A percentile compares a stretch with the other conserved stretches of the same genome.
phyloP scores from a whole-genome alignment of 2,329 filamentous ascomycete genomes.

The Botrytis galanthina region DNA sequence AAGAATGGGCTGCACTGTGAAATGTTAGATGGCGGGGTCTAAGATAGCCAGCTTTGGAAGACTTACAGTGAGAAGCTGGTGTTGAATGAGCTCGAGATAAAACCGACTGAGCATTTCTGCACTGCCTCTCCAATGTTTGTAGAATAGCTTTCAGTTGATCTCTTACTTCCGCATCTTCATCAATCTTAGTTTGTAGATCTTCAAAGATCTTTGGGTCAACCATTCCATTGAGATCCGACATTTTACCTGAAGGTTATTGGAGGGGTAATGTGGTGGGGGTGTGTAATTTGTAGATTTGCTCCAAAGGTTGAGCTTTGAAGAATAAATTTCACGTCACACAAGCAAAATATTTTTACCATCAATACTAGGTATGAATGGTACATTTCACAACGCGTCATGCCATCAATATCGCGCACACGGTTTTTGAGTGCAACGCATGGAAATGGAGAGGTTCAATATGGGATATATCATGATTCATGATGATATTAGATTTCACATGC shows the following conservation, averaged over 20 bases:
- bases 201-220: conserved; percentile 77
- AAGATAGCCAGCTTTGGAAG: not conserved
- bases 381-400: not conserved
- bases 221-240: conserved; percentile 32
- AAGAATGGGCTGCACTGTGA: conserved; percentile 65
- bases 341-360: not conserved
- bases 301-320: not conserved
- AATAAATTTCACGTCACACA: not conserved
- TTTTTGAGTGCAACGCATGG: not conserved
- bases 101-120: conserved; percentile 75
- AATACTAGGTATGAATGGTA: not conserved
- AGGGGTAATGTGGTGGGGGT: conserved; percentile 11
- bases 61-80: conserved; percentile 60
- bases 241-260: conserved; percentile 17
- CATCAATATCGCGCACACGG: not conserved
- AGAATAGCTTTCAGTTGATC: conserved; percentile 82
- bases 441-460: not conserved
- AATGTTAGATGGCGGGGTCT: conserved; percentile 20
- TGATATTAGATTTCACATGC: no score
- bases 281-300: not conserved
- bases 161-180: conserved; percentile 77
- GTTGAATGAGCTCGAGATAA: conserved; percentile 90
- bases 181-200: conserved; percentile 82
- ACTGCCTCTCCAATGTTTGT: conserved; percentile 79
- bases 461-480: not conserved